Conservation (phyloP, 139 green algal genomes). For the Cymbomonas tetramitiformis region DNA sequence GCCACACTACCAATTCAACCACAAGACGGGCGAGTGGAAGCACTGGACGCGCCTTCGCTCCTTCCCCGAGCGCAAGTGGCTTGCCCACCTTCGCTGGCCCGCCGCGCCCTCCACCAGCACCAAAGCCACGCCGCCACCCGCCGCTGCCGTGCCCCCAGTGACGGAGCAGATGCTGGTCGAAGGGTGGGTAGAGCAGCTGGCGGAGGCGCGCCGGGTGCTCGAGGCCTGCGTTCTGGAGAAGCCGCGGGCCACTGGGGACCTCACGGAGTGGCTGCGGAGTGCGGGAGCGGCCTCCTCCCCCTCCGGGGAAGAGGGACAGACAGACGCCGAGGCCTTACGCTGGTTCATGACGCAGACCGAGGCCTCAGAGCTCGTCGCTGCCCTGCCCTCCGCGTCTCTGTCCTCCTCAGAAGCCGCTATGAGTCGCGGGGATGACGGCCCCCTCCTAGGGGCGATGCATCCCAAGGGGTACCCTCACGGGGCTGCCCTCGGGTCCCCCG, state of each 20-base stretch:
- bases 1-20: slow-evolving; percentile 15
- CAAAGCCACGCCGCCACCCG: no score
- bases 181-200: no score
- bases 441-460: background rate
- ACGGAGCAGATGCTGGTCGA: no score
- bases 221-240: background rate
- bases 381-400: no score
- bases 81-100: slow-evolving; percentile 13
- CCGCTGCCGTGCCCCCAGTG: no score
- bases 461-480: no score
- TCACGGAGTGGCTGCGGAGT: background rate
- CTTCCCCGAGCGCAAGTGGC: slow-evolving; percentile 13
- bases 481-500: no score
- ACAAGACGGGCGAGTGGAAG: slow-evolving; percentile 15
- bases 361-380: background rate
- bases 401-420: no score
- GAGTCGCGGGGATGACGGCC: no score
- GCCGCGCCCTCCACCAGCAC: no score
- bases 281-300: no score
- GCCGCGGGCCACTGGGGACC: background rate
- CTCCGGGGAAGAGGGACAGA: no score
- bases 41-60: background rate
- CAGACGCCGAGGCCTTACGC: slow-evolving; percentile 2
- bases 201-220: background rate
- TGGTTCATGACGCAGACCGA: slow-evolving; percentile 22